phyloP scores from a whole-genome alignment of 176 grass and related monocot genomes.

The Cenchrus americanus region DNA sequence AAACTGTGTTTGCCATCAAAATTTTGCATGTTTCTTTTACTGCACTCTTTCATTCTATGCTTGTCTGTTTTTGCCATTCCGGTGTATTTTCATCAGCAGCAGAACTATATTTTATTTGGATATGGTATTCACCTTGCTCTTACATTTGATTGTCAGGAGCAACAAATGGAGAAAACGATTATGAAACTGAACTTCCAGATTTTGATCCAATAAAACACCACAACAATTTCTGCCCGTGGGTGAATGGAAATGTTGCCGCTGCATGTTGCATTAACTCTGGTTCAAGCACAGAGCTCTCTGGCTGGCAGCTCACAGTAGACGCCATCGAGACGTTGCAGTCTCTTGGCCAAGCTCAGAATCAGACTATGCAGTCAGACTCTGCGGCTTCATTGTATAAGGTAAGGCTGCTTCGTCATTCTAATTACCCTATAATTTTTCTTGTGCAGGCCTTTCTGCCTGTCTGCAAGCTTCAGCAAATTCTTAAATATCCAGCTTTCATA shows the following conservation, averaged over 20 bases:
- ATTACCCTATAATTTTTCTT: slow-evolving; percentile 1
- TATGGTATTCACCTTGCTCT: background rate
- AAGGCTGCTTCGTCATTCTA: background rate
- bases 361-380: slow-evolving; percentile 86
- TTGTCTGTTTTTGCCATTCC: background rate
- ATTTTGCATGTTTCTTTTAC: background rate
- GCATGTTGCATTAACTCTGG: slow-evolving; percentile 63
- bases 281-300: slow-evolving; percentile 58
- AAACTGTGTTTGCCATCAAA: background rate
- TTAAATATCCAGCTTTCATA: background rate
- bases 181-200: slow-evolving; percentile 62
- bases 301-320: slow-evolving; percentile 96
- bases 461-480: background rate
- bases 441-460: background rate
- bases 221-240: slow-evolving; percentile 91
- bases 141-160: slow-evolving; percentile 49
- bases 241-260: slow-evolving; percentile 85
- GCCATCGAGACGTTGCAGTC: slow-evolving; percentile 80
- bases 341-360: slow-evolving; percentile 77
- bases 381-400: slow-evolving; percentile 96
- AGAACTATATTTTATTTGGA: background rate
- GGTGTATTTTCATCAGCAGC: background rate
- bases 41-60: background rate
- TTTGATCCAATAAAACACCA: slow-evolving; percentile 98
- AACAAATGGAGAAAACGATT: slow-evolving; percentile 82